A percentile compares a stretch with the other conserved stretches of the same genome.
Conservation (phyloP, 345 rosid genomes). For the Eutrema heterophyllum region DNA sequence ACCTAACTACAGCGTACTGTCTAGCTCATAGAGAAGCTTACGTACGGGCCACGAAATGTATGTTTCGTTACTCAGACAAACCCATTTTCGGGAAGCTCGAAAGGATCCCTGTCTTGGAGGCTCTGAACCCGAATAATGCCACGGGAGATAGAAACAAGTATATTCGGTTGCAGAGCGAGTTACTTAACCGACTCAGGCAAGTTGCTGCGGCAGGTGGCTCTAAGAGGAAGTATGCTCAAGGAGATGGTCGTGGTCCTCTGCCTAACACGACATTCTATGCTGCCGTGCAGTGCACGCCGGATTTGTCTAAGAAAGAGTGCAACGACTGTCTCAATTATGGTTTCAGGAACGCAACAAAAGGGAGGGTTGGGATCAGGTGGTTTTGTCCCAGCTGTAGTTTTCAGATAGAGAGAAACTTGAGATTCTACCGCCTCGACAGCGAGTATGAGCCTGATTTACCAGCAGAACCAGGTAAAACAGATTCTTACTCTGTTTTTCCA, state of each 20-base stretch:
- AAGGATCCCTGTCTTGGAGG: neutral
- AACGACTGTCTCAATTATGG: slow-evolving; percentile 4
- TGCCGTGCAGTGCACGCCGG: slow-evolving; percentile 4
- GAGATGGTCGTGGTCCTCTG: neutral
- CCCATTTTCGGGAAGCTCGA: neutral
- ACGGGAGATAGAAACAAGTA: slow-evolving; percentile 11
- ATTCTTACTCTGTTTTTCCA: neutral
- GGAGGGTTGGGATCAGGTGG: slow-evolving; percentile 18
- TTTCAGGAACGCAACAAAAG: neutral
- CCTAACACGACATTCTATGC: slow-evolving; percentile 3
- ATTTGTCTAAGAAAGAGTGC: slow-evolving; percentile 17
- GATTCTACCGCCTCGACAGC: neutral
- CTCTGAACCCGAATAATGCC: neutral
- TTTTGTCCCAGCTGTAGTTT: slow-evolving; percentile 21
- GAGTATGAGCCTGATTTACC: slow-evolving; percentile 9
- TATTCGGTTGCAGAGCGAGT: neutral
- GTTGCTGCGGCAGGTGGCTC: slow-evolving; percentile 1
- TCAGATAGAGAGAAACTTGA: slow-evolving; percentile 10
- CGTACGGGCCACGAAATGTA: slow-evolving; percentile 10
- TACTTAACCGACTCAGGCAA: slow-evolving; percentile 1
- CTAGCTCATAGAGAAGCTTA: neutral
- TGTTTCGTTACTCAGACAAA: slow-evolving; percentile 24
- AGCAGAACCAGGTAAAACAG: neutral
- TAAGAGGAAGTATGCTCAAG: slow-evolving; percentile 23
- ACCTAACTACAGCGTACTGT: neutral